A percentile compares a stretch with the other conserved stretches of the same genome.
Evolutionary conservation across 148 eudicot species (phyloP).

Genomic region (Arbutus unedo): DNA sequence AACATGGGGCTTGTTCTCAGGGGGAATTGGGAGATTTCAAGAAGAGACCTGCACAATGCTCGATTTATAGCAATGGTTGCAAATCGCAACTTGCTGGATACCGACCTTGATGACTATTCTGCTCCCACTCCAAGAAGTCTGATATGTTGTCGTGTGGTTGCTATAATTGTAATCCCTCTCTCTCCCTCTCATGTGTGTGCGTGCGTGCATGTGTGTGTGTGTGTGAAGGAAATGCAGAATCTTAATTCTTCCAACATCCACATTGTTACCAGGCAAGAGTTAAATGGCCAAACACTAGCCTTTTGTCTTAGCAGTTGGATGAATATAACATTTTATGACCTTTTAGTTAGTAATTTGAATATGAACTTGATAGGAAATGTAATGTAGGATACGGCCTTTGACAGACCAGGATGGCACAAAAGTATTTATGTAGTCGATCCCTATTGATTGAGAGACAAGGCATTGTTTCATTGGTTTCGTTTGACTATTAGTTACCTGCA

Average conservation of each 20-base stretch:
- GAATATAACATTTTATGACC: too few relatives aligned
- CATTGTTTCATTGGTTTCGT: too few relatives aligned
- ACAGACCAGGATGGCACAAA: too few relatives aligned
- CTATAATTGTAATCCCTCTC: slow-evolving; percentile 50
- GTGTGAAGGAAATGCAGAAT: background rate
- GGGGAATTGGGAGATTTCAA: slow-evolving; percentile 64
- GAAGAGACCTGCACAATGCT: slow-evolving; percentile 37
- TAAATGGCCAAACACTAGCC: background rate
- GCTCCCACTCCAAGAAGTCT: slow-evolving; percentile 44
- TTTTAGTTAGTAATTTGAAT: too few relatives aligned
- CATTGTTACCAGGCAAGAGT: background rate
- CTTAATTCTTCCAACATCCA: background rate
- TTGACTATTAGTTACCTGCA: background rate
- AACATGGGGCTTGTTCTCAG: slow-evolving; percentile 30
- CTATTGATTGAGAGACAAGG: too few relatives aligned
- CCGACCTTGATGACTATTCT: slow-evolving; percentile 43
- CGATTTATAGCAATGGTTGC: slow-evolving; percentile 35
- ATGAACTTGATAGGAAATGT: too few relatives aligned
- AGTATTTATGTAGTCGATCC: too few relatives aligned
- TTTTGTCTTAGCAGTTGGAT: too few relatives aligned
- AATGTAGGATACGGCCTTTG: too few relatives aligned
- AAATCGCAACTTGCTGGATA: slow-evolving; percentile 36
- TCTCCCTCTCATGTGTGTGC: background rate
- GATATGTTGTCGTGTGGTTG: slow-evolving; percentile 60
- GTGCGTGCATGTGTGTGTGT: background rate